phyloP scores from a whole-genome alignment of 1,139 yeast species.

The Suhomyces terraborum region DNA sequence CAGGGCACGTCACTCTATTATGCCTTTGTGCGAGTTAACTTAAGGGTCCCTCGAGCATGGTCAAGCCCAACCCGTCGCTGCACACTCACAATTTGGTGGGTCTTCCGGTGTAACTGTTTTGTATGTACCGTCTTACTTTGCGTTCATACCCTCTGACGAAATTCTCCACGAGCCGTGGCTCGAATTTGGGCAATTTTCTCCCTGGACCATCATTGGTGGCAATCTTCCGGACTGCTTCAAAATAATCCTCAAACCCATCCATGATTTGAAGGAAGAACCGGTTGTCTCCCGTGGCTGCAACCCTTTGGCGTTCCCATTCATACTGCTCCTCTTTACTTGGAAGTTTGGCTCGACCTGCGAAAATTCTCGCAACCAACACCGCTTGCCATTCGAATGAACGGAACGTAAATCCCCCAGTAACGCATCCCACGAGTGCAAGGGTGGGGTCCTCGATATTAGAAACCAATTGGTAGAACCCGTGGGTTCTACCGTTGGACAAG shows the following conservation, averaged over 20 bases:
- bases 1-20: too few relatives aligned
- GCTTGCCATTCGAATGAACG: conserved; percentile 52
- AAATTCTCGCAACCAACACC: conserved; percentile 42
- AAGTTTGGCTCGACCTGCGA: conserved; percentile 43
- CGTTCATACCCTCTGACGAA: conserved; percentile 26
- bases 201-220: conserved; percentile 32
- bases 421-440: conserved; percentile 41
- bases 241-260: conserved; percentile 28
- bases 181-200: conserved; percentile 25
- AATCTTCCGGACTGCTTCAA: conserved; percentile 23
- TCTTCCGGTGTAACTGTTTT: conserved; percentile 15
- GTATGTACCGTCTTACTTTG: conserved; percentile 21
- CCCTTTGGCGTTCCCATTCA: conserved; percentile 31
- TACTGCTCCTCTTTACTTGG: conserved; percentile 36
- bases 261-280: conserved; percentile 20
- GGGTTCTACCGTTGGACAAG: conserved; percentile 37
- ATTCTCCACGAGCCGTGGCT: conserved; percentile 24
- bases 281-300: conserved; percentile 22
- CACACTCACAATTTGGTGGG: conserved; percentile 9
- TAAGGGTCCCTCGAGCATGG: neutral
- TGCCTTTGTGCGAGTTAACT: too few relatives aligned
- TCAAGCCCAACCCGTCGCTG: neutral
- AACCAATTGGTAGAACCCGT: conserved; percentile 43
- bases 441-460: conserved; percentile 50
- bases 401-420: conserved; percentile 47